These are phyloP conservation scores for Trichoderma hamatum DNA, from an alignment of 2,329 filamentous ascomycete genomes.

Conservation along the genomic window DNA sequence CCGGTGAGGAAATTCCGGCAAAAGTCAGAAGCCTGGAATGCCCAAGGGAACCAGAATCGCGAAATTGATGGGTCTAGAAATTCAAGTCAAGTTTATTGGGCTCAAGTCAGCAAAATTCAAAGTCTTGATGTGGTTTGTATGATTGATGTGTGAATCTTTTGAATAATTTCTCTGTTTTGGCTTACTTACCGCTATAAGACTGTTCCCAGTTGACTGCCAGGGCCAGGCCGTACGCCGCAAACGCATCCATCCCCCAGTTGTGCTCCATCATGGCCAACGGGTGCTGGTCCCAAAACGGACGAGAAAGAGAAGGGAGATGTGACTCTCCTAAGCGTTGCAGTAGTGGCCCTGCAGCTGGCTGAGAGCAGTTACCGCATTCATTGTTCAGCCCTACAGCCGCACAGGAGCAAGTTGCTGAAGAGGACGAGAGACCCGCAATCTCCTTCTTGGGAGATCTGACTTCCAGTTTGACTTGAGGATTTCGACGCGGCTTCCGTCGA, in stretches of 20 bases:
- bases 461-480: conserved; percentile 16
- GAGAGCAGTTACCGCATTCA: not conserved
- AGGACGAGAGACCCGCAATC: not conserved
- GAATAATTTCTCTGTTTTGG: not conserved
- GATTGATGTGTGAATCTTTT: not conserved
- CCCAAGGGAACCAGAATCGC: conserved; percentile 22
- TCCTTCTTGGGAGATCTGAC: not conserved
- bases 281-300: conserved; percentile 23
- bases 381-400: not conserved
- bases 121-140: too few species aligned
- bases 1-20: conserved; percentile 15
- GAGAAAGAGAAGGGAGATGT: not conserved
- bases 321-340: not conserved
- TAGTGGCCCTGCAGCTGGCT: not conserved
- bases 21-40: conserved; percentile 8
- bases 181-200: not conserved
- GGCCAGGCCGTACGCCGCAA: conserved; percentile 19
- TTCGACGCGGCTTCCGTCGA: conserved; percentile 24
- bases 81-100: not conserved
- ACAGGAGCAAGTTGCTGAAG: not conserved
- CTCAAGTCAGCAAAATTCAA: not conserved
- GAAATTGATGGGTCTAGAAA: not conserved
- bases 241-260: conserved; percentile 22
- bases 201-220: conserved; percentile 6
- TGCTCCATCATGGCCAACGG: conserved; percentile 7